Percentiles rank a stretch among this genome's conserved stretches.
Evolutionary conservation across 1,284 basidiomycete species (phyloP).

Genomic region (Afroboletus lepidellus): DNA sequence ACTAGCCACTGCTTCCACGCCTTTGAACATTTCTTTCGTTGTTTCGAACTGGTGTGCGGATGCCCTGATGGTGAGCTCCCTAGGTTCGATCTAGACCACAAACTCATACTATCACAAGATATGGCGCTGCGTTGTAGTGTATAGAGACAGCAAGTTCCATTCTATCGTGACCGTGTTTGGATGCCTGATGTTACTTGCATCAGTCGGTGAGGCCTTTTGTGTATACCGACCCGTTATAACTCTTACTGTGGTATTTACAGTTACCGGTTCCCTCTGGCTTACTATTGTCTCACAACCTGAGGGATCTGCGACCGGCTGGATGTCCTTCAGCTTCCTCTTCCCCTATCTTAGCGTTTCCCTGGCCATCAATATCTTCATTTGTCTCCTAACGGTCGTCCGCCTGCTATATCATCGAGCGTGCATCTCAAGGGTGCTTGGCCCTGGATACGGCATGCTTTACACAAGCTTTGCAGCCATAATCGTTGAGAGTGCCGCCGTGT

Average conservation of each 20-base stretch:
- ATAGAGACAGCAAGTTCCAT: constrained; percentile 31
- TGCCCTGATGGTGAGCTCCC: constrained; percentile 30
- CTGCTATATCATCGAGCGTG: constrained; percentile 31
- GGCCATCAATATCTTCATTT: constrained; percentile 31
- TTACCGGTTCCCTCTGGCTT: constrained; percentile 32
- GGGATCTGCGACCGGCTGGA: constrained; percentile 22
- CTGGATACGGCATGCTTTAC: constrained; percentile 28
- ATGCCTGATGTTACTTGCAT: constrained; percentile 23
- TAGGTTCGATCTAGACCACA: background rate
- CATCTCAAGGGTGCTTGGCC: constrained; percentile 29
- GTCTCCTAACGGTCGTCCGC: constrained; percentile 30
- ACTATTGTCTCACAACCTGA: constrained; percentile 24
- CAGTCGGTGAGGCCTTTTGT: constrained; percentile 20
- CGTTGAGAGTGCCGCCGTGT: constrained; percentile 31
- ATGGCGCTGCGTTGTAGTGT: constrained; percentile 37
- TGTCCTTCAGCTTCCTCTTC: constrained; percentile 33
- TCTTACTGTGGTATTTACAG: constrained; percentile 6
- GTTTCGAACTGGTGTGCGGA: constrained; percentile 35
- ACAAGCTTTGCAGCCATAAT: constrained; percentile 31
- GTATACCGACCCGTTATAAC: background rate
- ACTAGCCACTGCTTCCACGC: constrained; percentile 21
- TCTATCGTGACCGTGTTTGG: constrained; percentile 18
- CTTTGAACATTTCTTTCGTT: constrained; percentile 30
- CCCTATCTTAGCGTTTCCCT: constrained; percentile 34
- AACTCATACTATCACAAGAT: constrained; percentile 22